Base-by-base conservation (phyloP, 1,284 basidiomycete species). In the Coniferiporia sulphurascens region DNA sequence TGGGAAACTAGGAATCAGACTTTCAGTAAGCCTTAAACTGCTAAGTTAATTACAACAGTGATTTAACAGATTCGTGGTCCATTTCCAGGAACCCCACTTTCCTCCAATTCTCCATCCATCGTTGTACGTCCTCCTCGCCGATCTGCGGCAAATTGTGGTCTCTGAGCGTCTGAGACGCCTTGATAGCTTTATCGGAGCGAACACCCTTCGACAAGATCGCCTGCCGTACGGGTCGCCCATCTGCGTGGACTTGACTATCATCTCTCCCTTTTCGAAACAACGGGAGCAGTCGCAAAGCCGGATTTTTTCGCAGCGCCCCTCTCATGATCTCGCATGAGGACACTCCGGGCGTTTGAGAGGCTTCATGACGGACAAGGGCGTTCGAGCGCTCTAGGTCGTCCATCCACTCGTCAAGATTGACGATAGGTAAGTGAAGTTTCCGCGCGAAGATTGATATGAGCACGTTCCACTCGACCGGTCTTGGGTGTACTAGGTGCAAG, bases 401-500 rank as follows among this genome's bases (percentile, higher is more conserved):
- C 19, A 62, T 38, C 60, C 60, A 62, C 17, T 41, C 46, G 15
- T 56, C 38, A 52, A 44, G 48, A 4, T 48, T 45, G 13, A 62
- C 60, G 6, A 56, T 43, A 12, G 52, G 61, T 3, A 62, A 34
- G 27, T 44, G 21, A 4, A 59, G 43, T 27, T 49, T 19, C 8
- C 48, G 43, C 8, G 61, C 43, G 27, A 59, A 50, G 35, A 32
- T 35, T 8, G 45, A 5, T 15, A 62, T 54, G 38, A 62, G 35
- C 3, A 46, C 21, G 3, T 43, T 19, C 48, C 52, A 59, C 17
- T 44, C 34, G 15, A 52, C 34, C 7, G 61, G 61, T 19, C 34
- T 48, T 1, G 70, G 70, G 52, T 72, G 70, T 1, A 70, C 68
- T 52, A 72, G 66, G 53, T 73, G 69, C 10, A 58, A 27, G 17